These are phyloP conservation scores for Coemansia sp. DNA, from an alignment of 192 early-diverging fungal species.

Conservation along the genomic window DNA sequence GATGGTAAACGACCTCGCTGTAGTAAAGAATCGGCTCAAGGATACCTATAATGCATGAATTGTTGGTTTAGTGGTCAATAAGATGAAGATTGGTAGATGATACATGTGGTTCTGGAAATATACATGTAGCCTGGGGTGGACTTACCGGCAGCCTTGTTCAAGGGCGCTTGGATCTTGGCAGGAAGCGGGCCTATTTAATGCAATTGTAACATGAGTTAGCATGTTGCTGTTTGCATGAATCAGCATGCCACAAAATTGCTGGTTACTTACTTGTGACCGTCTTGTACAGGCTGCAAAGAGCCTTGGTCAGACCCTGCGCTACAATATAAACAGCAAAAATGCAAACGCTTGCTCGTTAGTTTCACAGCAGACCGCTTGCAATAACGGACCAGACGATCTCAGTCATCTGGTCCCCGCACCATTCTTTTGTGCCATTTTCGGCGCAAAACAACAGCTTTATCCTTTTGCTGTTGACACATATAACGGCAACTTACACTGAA, in stretches of 20 bases:
- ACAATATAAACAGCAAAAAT: constrained; percentile 1
- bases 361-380: neutral
- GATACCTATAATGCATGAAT: neutral
- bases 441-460: neutral
- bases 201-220: neutral
- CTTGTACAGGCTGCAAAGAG: constrained; percentile 54
- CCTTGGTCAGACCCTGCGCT: constrained; percentile 48
- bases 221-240: neutral
- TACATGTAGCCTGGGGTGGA: neutral
- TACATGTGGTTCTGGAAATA: too few species aligned
- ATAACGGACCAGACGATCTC: neutral
- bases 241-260: neutral
- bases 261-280: constrained; percentile 23
- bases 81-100: too few species aligned
- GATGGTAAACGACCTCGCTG: constrained; percentile 48
- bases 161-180: constrained; percentile 37
- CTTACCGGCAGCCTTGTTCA: constrained; percentile 46
- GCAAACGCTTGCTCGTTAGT: neutral
- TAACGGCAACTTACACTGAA: constrained; percentile 44
- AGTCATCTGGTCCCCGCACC: neutral
- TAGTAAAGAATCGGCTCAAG: constrained; percentile 51
- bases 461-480: neutral
- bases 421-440: too few species aligned
- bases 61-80: too few species aligned
- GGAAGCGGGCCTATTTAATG: constrained; percentile 31